Conservation (phyloP, 805 yeast species). For the Cyberlindnera maritima region DNA sequence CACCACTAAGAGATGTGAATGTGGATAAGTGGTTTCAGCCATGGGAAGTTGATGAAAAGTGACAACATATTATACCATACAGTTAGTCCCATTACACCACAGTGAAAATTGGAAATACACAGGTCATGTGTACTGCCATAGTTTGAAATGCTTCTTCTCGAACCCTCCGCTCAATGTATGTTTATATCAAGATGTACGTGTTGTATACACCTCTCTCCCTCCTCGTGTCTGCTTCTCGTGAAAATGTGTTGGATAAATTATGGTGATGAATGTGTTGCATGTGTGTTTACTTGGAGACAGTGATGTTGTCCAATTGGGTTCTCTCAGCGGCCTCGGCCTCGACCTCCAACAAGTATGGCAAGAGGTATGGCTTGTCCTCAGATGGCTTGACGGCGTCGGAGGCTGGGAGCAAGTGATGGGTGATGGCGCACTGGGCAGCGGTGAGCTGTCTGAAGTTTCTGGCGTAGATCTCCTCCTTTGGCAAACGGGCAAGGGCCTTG, state of each 20-base stretch:
- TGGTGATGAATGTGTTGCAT: slow-evolving; percentile 1
- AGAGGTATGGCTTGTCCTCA: slow-evolving; percentile 78
- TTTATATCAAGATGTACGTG: neutral
- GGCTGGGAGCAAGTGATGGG: slow-evolving; percentile 82
- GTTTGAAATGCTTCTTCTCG: no score
- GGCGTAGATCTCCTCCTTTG: slow-evolving; percentile 79
- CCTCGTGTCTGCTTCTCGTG: slow-evolving; percentile 1
- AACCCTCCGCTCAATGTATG: neutral
- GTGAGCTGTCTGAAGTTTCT: slow-evolving; percentile 90
- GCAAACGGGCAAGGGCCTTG: slow-evolving; percentile 85
- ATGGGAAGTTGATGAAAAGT: no score
- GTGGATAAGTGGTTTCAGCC: no score
- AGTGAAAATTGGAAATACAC: no score
- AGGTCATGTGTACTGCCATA: no score
- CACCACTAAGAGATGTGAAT: no score
- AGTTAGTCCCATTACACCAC: no score
- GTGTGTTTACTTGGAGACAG: slow-evolving; percentile 9
- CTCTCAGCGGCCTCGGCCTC: slow-evolving; percentile 91
- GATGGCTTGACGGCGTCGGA: slow-evolving; percentile 74
- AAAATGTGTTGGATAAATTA: slow-evolving; percentile 1
- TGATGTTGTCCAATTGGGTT: slow-evolving; percentile 80
- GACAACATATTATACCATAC: no score
- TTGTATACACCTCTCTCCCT: neutral
- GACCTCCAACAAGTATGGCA: slow-evolving; percentile 89
- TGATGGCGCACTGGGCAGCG: slow-evolving; percentile 83